Evolutionary conservation across 2,329 filamentous ascomycete species (phyloP).

Genomic region (Colletotrichum tropicale): DNA sequence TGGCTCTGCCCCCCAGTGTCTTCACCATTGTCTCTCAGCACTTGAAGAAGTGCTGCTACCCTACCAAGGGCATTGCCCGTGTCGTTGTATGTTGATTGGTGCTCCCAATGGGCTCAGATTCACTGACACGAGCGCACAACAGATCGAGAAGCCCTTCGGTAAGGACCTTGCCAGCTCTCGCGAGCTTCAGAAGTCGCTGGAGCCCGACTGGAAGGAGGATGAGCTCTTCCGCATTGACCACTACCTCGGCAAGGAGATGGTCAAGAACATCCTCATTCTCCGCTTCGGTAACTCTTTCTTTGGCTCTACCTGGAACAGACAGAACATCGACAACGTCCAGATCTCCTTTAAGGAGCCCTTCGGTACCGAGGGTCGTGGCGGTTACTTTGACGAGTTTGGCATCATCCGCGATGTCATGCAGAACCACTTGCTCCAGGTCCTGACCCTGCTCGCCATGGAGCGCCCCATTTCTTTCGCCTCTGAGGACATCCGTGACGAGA

Average conservation of each 20-base stretch:
- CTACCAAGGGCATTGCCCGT: conserved; percentile 84
- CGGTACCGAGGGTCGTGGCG: conserved; percentile 94
- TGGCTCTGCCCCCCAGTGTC: conserved; percentile 96
- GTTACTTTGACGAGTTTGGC: conserved; percentile 99
- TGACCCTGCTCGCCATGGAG: conserved; percentile 97
- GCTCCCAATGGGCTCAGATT: not conserved
- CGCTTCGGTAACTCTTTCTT: conserved; percentile 99
- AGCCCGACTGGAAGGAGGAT: conserved; percentile 98
- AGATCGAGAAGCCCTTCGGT: conserved; percentile 99
- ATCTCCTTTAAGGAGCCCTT: conserved; percentile 99
- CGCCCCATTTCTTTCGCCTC: conserved; percentile 97
- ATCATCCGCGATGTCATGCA: conserved; percentile 99
- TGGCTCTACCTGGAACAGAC: conserved; percentile 97
- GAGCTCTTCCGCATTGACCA: conserved; percentile 99
- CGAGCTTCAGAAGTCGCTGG: conserved; percentile 91
- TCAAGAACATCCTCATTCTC: conserved; percentile 98
- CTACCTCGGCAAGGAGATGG: conserved; percentile 99
- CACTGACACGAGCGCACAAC: conserved; percentile 17
- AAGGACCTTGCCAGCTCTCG: conserved; percentile 95
- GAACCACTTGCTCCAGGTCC: conserved; percentile 95
- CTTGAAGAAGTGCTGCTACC: conserved; percentile 97
- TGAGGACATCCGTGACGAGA: conserved; percentile 98
- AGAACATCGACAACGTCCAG: conserved; percentile 99
- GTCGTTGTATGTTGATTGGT: conserved; percentile 75
- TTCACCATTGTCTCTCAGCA: conserved; percentile 98